Evolutionary conservation across 305 asterid species (phyloP).

Genomic region (Solanum chacoense): DNA sequence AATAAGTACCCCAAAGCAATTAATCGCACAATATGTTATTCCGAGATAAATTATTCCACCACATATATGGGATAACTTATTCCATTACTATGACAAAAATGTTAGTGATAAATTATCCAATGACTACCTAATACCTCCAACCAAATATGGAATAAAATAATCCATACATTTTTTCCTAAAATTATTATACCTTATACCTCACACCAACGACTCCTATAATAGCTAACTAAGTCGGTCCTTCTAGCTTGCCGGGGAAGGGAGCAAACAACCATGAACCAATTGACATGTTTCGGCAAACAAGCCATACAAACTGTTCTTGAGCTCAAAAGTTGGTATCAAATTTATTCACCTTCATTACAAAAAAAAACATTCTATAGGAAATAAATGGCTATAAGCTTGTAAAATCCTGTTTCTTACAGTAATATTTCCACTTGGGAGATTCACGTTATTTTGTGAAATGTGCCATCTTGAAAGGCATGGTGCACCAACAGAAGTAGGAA

Average conservation of each 20-base stretch:
- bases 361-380: not conserved
- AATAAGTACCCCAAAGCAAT: too few relatives aligned
- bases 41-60: too few relatives aligned
- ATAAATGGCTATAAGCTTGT: not conserved
- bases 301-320: not conserved
- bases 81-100: too few relatives aligned
- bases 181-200: not conserved
- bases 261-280: not conserved
- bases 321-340: not conserved
- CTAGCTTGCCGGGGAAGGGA: not conserved
- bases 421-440: not conserved
- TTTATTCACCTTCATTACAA: not conserved
- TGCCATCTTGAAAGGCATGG: not conserved
- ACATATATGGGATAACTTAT: too few relatives aligned
- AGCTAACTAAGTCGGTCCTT: not conserved
- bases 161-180: not conserved
- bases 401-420: not conserved
- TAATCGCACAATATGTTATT: too few relatives aligned
- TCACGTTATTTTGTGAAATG: not conserved
- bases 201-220: not conserved
- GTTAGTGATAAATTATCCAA: too few relatives aligned
- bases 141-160: fast-evolving
- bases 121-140: not conserved
- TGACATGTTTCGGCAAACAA: not conserved
- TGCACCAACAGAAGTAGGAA: slow-evolving; percentile 25